Evolutionary conservation across 2,329 filamentous ascomycete genomes (phyloP).

Genomic region (Periconia sp.): DNA sequence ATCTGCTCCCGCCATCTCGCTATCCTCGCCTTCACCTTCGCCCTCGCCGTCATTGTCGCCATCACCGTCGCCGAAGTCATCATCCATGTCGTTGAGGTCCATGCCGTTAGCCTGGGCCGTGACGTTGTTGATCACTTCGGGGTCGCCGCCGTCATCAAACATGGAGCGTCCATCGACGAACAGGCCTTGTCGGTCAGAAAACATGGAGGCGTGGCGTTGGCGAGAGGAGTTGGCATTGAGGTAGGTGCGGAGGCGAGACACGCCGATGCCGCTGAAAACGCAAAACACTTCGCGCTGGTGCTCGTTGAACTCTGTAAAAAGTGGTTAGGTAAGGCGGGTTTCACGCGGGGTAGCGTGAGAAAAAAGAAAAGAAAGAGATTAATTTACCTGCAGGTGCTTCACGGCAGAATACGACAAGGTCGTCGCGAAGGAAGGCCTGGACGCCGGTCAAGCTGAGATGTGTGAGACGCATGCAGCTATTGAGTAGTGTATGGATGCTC

Average conservation of each 20-base stretch:
- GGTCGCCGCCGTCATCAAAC: slow-evolving; percentile 26
- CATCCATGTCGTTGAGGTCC: slow-evolving; percentile 46
- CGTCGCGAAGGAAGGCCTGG: slow-evolving; percentile 81
- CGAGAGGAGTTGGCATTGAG: slow-evolving; percentile 58
- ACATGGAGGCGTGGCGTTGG: slow-evolving; percentile 25
- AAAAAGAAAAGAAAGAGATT: neutral
- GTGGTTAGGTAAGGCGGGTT: neutral
- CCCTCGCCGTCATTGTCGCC: slow-evolving; percentile 41
- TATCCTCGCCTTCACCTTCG: slow-evolving; percentile 49
- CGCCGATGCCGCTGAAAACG: slow-evolving; percentile 89
- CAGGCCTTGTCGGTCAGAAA: slow-evolving; percentile 21
- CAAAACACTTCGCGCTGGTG: slow-evolving; percentile 96
- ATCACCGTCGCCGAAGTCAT: slow-evolving; percentile 44
- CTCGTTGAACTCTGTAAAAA: slow-evolving; percentile 78
- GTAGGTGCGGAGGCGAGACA: slow-evolving; percentile 74
- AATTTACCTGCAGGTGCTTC: slow-evolving; percentile 72
- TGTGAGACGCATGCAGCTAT: slow-evolving; percentile 87
- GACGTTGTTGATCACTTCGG: slow-evolving; percentile 38
- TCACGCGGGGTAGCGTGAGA: neutral
- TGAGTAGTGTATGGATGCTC: slow-evolving; percentile 88
- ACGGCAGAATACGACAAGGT: slow-evolving; percentile 82
- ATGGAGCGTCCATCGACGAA: no score
- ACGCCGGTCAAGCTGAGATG: slow-evolving; percentile 95
- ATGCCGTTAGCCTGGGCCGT: slow-evolving; percentile 39
- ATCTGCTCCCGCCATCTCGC: slow-evolving; percentile 47